Conservation (phyloP, 1,284 basidiomycete genomes). For the Trichosporon ovoides region DNA sequence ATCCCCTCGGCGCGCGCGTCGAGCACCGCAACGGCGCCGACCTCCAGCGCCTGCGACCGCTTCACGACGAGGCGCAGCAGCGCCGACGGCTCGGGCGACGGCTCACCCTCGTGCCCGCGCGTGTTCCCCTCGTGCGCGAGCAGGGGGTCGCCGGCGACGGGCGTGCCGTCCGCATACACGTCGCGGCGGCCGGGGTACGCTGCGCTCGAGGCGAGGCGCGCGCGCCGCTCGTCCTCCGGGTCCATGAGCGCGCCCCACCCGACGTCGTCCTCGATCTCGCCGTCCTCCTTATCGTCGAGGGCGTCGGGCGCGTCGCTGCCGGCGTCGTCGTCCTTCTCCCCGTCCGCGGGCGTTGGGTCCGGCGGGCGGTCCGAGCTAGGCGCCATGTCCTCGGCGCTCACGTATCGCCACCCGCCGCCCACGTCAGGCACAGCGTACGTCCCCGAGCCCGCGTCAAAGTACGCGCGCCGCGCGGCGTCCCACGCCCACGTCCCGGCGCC, state of each 20-base stretch:
- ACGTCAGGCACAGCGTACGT: conserved; percentile 28
- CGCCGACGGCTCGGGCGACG: no score
- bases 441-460: conserved; percentile 26
- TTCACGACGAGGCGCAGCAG: conserved; percentile 43
- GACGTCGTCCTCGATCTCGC: conserved; percentile 44
- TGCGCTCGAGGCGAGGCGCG: conserved; percentile 18
- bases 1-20: conserved; percentile 42
- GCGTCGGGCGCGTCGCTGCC: background rate
- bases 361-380: background rate
- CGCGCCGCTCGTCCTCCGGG: conserved; percentile 26
- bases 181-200: conserved; percentile 4
- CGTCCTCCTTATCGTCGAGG: conserved; percentile 31
- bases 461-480: conserved; percentile 21
- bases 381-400: conserved; percentile 20
- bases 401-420: conserved; percentile 26
- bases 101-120: conserved; percentile 13
- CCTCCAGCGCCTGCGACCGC: conserved; percentile 21
- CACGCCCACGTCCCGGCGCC: conserved; percentile 24
- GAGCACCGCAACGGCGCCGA: conserved; percentile 35
- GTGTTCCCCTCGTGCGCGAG: conserved; percentile 1
- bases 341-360: background rate
- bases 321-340: background rate
- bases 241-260: conserved; percentile 47
- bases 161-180: background rate
- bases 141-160: background rate